phyloP scores from a whole-genome alignment of 1,284 basidiomycete genomes.

The Melanopsichium pennsylvanicum region DNA sequence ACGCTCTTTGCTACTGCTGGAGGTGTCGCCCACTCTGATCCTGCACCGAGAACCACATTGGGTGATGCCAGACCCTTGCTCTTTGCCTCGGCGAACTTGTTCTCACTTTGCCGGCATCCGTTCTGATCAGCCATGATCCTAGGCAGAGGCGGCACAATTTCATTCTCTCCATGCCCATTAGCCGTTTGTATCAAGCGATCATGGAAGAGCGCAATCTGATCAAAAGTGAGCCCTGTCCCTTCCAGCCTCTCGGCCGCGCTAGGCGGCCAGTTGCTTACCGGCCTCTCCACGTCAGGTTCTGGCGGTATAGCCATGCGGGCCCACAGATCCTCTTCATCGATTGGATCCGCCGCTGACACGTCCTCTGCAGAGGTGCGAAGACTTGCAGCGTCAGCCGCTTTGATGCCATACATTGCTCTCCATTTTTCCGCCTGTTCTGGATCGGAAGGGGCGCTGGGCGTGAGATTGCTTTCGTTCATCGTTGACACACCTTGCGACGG shows the following conservation, averaged over 20 bases:
- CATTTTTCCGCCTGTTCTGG: constrained; percentile 37
- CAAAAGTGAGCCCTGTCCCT: constrained; percentile 46
- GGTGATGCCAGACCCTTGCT: constrained; percentile 36
- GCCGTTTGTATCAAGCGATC: constrained; percentile 46
- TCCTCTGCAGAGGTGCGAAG: constrained; percentile 25
- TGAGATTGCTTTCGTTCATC: constrained; percentile 15
- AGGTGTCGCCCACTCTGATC: constrained; percentile 9
- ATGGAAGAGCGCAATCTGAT: constrained; percentile 52
- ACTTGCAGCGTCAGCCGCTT: constrained; percentile 28
- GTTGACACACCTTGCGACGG: not conserved
- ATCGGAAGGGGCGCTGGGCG: constrained; percentile 29
- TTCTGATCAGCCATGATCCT: constrained; percentile 7
- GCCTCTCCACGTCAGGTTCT: constrained; percentile 6
- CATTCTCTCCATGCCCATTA: constrained; percentile 1
- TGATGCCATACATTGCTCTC: constrained; percentile 40
- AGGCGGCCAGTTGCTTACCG: constrained; percentile 30
- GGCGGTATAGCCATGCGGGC: constrained; percentile 41
- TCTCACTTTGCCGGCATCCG: constrained; percentile 2
- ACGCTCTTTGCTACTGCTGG: not conserved
- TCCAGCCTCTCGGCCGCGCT: constrained; percentile 32
- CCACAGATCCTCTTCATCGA: constrained; percentile 56
- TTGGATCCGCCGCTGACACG: constrained; percentile 8
- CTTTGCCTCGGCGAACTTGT: constrained; percentile 38
- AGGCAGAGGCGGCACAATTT: constrained; percentile 17
- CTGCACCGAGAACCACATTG: constrained; percentile 21